Percentiles rank a stretch among this genome's conserved stretches.
These are phyloP conservation scores for Auricularia sp. DNA, from an alignment of 768 basidiomycete species.

Conservation along the genomic window DNA sequence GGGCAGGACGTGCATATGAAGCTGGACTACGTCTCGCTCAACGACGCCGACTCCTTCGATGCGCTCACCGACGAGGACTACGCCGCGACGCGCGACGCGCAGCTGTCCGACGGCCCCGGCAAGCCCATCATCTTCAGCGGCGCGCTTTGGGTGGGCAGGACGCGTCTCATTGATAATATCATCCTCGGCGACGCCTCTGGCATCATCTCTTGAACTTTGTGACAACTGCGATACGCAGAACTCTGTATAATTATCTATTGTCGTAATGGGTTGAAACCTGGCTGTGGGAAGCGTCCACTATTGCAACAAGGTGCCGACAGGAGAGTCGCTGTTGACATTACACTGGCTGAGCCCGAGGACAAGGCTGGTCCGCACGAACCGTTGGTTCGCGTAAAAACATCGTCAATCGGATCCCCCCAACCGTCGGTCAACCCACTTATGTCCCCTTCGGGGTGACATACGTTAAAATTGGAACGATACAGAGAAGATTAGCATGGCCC, in stretches of 20 bases:
- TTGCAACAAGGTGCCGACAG: no score
- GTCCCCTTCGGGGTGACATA: conserved; percentile 26
- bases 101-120: conserved; percentile 15
- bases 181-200: conserved; percentile 47
- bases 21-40: conserved; percentile 84
- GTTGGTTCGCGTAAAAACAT: no score
- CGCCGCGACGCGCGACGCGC: conserved; percentile 18
- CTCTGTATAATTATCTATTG: no score
- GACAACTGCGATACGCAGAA: no score
- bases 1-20: conserved; percentile 39
- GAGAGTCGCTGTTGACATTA: no score
- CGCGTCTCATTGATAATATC: conserved; percentile 89
- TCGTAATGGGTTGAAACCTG: no score
- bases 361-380: no score
- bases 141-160: conserved; percentile 76
- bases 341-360: no score
- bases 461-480: conserved; percentile 41
- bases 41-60: conserved; percentile 69
- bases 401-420: no score
- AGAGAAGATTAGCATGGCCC: conserved; percentile 46
- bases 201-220: conserved; percentile 21
- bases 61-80: conserved; percentile 31
- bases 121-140: conserved; percentile 70
- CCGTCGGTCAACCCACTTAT: neutral
- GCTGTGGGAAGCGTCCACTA: no score